Conservation (phyloP, 176 grass and related monocot species). For the Aechmea fasciata region DNA sequence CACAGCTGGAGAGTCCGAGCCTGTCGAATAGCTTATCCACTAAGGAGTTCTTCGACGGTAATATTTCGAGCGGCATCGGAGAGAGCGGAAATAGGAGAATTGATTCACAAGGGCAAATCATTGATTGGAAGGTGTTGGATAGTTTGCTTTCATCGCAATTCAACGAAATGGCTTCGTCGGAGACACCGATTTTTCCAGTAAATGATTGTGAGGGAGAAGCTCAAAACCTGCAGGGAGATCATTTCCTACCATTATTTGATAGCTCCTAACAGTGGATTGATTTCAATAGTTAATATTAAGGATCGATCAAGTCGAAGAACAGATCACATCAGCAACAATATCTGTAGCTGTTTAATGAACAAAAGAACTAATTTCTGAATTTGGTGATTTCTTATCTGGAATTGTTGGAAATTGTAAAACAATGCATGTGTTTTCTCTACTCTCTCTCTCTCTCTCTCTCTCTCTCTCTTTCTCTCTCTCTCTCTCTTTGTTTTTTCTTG, state of each 20-base stretch:
- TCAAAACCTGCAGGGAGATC: slow-evolving; percentile 15
- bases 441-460: not conserved
- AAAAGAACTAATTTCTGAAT: too few species aligned
- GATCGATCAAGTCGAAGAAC: not conserved
- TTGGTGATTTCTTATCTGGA: too few species aligned
- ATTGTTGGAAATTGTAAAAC: too few species aligned
- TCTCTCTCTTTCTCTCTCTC: not conserved
- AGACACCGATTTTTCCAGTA: not conserved
- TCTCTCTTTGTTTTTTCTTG: not conserved
- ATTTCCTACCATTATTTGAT: slow-evolving; percentile 20
- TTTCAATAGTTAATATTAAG: slow-evolving; percentile 15
- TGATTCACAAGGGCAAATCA: slow-evolving; percentile 1
- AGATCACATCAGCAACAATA: not conserved
- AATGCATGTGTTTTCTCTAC: not conserved
- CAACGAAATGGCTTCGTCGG: slow-evolving; percentile 28
- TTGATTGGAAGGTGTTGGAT: slow-evolving; percentile 64
- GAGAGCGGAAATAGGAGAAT: slow-evolving; percentile 2
- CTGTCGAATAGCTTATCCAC: slow-evolving; percentile 20
- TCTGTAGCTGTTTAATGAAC: not conserved
- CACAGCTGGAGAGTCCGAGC: slow-evolving; percentile 33
- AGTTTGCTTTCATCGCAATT: slow-evolving; percentile 41
- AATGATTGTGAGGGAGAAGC: slow-evolving; percentile 6
- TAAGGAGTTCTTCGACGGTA: slow-evolving; percentile 18
- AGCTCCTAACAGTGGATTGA: slow-evolving; percentile 9
- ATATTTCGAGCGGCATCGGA: not conserved